Base-by-base conservation (phyloP, 306 rosid species). In the Rosa persica region DNA sequence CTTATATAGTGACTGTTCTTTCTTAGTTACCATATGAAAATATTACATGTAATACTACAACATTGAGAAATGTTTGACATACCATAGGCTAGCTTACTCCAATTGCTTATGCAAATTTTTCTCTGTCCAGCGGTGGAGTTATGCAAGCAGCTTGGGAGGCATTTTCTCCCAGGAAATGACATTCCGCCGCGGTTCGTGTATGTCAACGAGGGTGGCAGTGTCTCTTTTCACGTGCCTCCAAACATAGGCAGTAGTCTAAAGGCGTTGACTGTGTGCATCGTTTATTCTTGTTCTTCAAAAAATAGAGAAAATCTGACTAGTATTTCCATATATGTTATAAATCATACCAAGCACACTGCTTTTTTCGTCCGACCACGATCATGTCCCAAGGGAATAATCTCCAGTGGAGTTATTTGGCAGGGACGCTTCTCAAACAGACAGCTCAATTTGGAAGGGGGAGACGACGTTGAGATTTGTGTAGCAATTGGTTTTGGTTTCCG, bases 331-430 rank as follows among this genome's bases (percentile, higher is more conserved):
- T 43, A 48, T 20, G 39, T 74, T 34, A 47, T 79, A 15, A 83
- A 69, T 16, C 30, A 48, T 39, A 82, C 86, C n/a, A 68, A 69
- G 46, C 34, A 15, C 8, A 19, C 7, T 2, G 25, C 5, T 40
- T 67, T 40, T 40, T 6, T 3, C 8, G 47, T 3, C 30, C 44
- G 4, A 16, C 70, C 70, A 12, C 5, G 6, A 1, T 61, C 54
- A 57, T 8, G 0, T 19, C 20, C 27, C 13, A 12, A 61, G 2
- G 43, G 51, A 6, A 9, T 22, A 49, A 60, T 25, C 17, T 83
- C 83, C 71, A 6, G 17, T 8, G 15, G 76, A 20, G 78, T 79
- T 74, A 71, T 75, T 7, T 83, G 86, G 86, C 83, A 69, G 70
- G 65, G 66, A 15, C 82, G 51, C 8, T 8, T 83, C 6, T 60